Conservation (phyloP, 495 filamentous ascomycete genomes). For the Trichoderma reesei region DNA sequence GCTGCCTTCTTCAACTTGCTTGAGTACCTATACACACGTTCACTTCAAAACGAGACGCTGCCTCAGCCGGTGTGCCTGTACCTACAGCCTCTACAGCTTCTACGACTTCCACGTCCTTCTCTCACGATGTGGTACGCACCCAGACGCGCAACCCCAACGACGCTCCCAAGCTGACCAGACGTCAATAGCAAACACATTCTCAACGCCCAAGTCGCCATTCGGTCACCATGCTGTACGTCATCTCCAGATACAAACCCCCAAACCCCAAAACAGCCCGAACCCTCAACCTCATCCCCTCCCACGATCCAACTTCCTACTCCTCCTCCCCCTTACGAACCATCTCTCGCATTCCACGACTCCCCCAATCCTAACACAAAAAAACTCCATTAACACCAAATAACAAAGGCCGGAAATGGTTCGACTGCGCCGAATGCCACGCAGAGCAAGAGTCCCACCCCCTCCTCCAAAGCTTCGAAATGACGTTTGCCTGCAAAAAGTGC, state of each 20-base stretch:
- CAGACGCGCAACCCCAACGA: not conserved
- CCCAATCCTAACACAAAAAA: not conserved
- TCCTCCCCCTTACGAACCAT: not conserved
- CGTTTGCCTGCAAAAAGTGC: constrained; percentile 96
- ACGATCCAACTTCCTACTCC: not conserved
- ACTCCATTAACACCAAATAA: not conserved
- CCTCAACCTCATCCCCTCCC: not conserved
- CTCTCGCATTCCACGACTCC: not conserved
- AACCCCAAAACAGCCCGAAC: not conserved
- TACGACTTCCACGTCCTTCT: not conserved
- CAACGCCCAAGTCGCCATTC: constrained; percentile 94
- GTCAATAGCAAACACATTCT: constrained; percentile 79
- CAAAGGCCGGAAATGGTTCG: constrained; percentile 90
- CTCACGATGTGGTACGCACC: constrained; percentile 6
- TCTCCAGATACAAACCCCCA: not conserved
- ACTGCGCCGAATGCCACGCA: constrained; percentile 90
- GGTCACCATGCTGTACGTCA: constrained; percentile 81
- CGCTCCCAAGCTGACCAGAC: not conserved
- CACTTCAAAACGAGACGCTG: too few relatives aligned
- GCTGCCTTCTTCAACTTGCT: too few relatives aligned
- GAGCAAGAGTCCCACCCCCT: constrained; percentile 71
- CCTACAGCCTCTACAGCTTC: too few relatives aligned
- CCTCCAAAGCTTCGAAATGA: constrained; percentile 74
- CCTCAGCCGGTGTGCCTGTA: too few relatives aligned
- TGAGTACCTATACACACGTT: too few relatives aligned